Base-by-base conservation (phyloP, 768 basidiomycete genomes). In the Cystofilobasidium macerans region DNA sequence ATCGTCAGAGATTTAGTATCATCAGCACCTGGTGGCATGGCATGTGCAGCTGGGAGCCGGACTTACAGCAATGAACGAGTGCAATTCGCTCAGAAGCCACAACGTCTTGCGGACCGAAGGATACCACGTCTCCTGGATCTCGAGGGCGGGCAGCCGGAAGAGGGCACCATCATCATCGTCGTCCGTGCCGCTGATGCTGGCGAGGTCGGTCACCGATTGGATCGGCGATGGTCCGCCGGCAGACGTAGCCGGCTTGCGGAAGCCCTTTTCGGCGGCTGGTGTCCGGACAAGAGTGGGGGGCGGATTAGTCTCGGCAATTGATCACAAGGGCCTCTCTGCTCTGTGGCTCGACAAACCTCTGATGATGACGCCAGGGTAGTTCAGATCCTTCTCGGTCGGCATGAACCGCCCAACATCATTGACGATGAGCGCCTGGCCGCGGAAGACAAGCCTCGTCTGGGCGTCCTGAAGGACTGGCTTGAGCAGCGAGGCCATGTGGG, bases 381-480 rank as follows among this genome's bases (percentile, higher is more conserved):
- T 84, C 56, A 98, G 76, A 74, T 97, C 93, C 18, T 74, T 70
- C 2, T 80, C 76, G 69, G 83, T 86, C 0, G 90, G 85, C 0
- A 81, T 80, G 75, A 87, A 97, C 71, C 88, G 85, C 69, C 86
- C 79, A 40, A 98, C 89, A 60, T 97, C 94, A 36, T 83, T 82
- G 72, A 92, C 88, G 36, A 99, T 84, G 53, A 95, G 81, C 1
- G 89, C 83, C 76, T 98, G 93, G 8, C 93, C 93, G 74, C 95
- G 88, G 82, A 98, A 98, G 71, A 97, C 91, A 54, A 98, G 75
- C 62, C 92, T 78, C 16, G 95, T 97, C 79, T 98, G 94, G 1
- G 93, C 91, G 73, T 98, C 94, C 74, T 97, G 93, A 32, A 97
- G 76, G 0, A 97, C 86, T 84, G 92, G 89, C 73, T 86, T 83